Evolutionary conservation across 371 early-diverging fungal species (phyloP), one percentile per base, ranked within the genome.

Genomic region (Capillidium heterosporum): DNA sequence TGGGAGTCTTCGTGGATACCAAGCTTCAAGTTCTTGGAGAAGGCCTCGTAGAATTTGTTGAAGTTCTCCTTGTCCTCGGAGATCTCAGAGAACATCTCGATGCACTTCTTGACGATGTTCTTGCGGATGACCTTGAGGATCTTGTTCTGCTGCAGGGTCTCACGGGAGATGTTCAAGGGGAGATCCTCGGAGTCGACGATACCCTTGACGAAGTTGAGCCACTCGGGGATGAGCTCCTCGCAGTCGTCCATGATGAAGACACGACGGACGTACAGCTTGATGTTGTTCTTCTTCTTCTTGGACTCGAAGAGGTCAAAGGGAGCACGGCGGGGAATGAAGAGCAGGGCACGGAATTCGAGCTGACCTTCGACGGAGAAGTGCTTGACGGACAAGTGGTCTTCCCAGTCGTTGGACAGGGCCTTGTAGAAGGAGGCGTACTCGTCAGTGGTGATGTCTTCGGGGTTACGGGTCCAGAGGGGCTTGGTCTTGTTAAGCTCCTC

Each of bases 211-310:
- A 85, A 89, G 63, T 67, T 71, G 63, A 87, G 78, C 78, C 81
- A 89, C 70, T 95, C 92, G 61, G 96, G 96, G 64, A 95, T 85
- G 58, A 87, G 70, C 61, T 95, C 95, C 63, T 86, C 88, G 67
- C 91, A 85, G 75, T 93, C 91, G 67, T 91, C 92, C 79, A 87
- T 95, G 72, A 96, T 91, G 76, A 95, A 92, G 59, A 96, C 96
- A 63, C 93, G 91, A 64, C 87, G 85, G 62, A 89, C 89, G 74
- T 91, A 95, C 57, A 96, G 74, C 77, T 92, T 89, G 73, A 96
- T 88, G 81, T 87, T 88, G 79, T 86, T 89, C 65, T 84, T 78
- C 78, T 90, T 87, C 79, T 85, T 83, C 76, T 80, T 82, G 61
- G 77, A 70, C 69, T 90, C 87, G 64, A 91, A 91, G 71, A 91